Evolutionary conservation across 1,139 yeast species (phyloP).

Genomic region (Suhomyces ambrosiae): DNA sequence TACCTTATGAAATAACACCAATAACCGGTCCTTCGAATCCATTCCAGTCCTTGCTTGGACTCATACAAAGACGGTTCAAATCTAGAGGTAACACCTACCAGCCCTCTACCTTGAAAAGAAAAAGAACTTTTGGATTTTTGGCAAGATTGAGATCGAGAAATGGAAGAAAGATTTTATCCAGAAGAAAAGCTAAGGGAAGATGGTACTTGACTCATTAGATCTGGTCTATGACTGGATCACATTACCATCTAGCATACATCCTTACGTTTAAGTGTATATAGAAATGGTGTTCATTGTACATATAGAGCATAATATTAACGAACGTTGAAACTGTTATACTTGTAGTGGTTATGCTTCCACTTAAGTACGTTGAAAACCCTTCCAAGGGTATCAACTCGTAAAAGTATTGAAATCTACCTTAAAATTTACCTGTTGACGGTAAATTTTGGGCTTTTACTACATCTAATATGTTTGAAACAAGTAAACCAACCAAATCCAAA

Average conservation of each 20-base stretch:
- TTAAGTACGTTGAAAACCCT: no score
- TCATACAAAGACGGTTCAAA: slow-evolving; percentile 70
- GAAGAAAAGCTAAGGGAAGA: slow-evolving; percentile 87
- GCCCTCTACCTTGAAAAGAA: slow-evolving; percentile 87
- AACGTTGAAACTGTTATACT: no score
- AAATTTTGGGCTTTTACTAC: no score
- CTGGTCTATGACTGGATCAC: background rate
- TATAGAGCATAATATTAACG: slow-evolving; percentile 5
- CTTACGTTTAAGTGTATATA: slow-evolving; percentile 5
- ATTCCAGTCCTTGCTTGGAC: slow-evolving; percentile 34
- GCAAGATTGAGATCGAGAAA: slow-evolving; percentile 80
- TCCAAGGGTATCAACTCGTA: no score
- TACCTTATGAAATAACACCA: slow-evolving; percentile 9
- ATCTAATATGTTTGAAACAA: no score
- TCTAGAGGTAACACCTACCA: slow-evolving; percentile 94
- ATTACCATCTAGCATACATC: background rate
- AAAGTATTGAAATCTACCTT: no score
- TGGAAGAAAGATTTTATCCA: slow-evolving; percentile 76
- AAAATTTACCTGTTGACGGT: no score
- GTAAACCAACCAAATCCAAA: no score
- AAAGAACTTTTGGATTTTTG: slow-evolving; percentile 86
- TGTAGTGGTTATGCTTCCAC: background rate
- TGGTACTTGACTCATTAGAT: slow-evolving; percentile 83
- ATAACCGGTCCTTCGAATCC: slow-evolving; percentile 18
- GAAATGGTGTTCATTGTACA: slow-evolving; percentile 9